These are phyloP conservation scores for Gomphus bonarii DNA, from an alignment of 1,284 basidiomycete genomes.

Conservation along the genomic window DNA sequence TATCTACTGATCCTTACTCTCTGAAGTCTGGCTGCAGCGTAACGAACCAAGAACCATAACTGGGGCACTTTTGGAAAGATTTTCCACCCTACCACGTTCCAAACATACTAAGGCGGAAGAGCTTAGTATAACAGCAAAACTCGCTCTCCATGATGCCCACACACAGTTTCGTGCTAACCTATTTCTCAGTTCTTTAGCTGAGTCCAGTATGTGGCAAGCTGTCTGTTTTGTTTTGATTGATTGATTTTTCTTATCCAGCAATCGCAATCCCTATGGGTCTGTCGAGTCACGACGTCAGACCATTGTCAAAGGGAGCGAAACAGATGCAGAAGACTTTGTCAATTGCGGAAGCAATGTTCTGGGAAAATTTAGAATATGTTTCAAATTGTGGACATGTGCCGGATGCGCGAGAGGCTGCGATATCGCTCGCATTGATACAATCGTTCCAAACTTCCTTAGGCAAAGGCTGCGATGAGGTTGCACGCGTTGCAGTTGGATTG, in stretches of 20 bases:
- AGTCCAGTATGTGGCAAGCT: conserved; percentile 55
- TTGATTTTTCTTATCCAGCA: conserved; percentile 32
- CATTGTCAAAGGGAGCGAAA: conserved; percentile 36
- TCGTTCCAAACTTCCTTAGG: conserved; percentile 76
- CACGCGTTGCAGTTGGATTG: conserved; percentile 48
- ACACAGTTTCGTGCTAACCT: conserved; percentile 73
- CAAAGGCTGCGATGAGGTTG: conserved; percentile 35
- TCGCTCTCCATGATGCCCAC: conserved; percentile 68
- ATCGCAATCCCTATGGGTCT: conserved; percentile 80
- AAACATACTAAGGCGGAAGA: conserved; percentile 61
- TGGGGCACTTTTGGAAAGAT: conserved; percentile 44
- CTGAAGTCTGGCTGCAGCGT: conserved; percentile 63
- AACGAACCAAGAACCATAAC: conserved; percentile 49
- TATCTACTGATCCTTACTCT: conserved; percentile 10
- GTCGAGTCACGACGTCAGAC: conserved; percentile 33
- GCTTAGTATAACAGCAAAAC: conserved; percentile 58
- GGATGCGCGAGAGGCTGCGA: conserved; percentile 61
- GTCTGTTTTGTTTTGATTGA: not conserved
- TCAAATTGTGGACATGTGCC: conserved; percentile 51
- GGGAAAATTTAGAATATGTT: conserved; percentile 50
- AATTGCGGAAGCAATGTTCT: conserved; percentile 61
- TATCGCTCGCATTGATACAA: conserved; percentile 61
- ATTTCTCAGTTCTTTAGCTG: conserved; percentile 76
- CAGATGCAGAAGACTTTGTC: conserved; percentile 55
- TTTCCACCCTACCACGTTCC: conserved; percentile 48